phyloP scores from a whole-genome alignment of 2,329 filamentous ascomycete species.

The Paramyrothecium roridum region DNA sequence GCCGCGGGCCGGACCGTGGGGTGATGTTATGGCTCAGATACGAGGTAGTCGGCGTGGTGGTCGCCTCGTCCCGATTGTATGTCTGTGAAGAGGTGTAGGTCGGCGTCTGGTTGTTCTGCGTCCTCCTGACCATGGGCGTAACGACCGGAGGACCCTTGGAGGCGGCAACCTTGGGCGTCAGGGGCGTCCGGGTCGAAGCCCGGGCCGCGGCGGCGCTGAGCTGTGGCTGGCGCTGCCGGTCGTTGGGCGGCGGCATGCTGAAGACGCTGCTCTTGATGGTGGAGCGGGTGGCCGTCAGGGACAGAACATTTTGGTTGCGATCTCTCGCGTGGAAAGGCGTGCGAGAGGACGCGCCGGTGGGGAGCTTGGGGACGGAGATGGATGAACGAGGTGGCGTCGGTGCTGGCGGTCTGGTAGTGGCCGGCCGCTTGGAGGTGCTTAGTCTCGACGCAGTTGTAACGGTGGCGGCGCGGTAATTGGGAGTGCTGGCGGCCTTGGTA shows the following conservation, averaged over 20 bases:
- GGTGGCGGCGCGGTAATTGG: neutral
- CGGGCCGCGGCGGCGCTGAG: conserved; percentile 61
- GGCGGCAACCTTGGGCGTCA: conserved; percentile 54
- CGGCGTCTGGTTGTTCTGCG: conserved; percentile 11
- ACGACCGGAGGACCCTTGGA: conserved; percentile 34
- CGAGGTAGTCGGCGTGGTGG: conserved; percentile 41
- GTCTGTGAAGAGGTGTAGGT: conserved; percentile 5
- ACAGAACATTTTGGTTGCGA: conserved; percentile 21
- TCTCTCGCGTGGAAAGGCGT: conserved; percentile 12
- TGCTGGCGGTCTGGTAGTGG: conserved; percentile 3
- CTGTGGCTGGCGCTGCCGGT: conserved; percentile 64
- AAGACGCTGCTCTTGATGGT: conserved; percentile 11
- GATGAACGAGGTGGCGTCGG: conserved; percentile 2
- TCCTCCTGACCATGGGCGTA: conserved; percentile 40
- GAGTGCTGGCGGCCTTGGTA: neutral
- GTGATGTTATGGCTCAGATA: conserved; percentile 69
- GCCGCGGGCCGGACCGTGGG: conserved; percentile 72
- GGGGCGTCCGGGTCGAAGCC: conserved; percentile 43
- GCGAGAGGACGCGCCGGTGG: conserved; percentile 6
- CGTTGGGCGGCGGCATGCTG: conserved; percentile 46
- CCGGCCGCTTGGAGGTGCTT: neutral
- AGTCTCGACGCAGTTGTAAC: neutral
- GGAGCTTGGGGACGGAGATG: conserved; percentile 12
- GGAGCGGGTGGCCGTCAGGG: conserved; percentile 22
- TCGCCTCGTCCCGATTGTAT: conserved; percentile 40